A percentile compares a stretch with the other conserved stretches of the same genome.
These are phyloP conservation scores for Pseudozyma sp. DNA, from an alignment of 1,284 basidiomycete species.

Conservation along the genomic window DNA sequence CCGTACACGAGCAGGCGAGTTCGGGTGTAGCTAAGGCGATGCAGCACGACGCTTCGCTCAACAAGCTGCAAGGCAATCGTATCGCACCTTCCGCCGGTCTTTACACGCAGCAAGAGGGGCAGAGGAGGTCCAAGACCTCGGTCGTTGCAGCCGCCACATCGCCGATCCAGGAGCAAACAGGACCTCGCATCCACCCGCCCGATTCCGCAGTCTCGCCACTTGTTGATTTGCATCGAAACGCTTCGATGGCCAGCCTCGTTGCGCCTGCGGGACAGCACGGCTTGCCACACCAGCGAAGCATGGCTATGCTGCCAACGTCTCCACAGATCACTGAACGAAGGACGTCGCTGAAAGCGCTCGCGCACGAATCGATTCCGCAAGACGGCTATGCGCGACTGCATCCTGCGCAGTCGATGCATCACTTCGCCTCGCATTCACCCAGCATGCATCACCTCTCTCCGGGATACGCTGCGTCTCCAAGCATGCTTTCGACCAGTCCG, in stretches of 20 bases:
- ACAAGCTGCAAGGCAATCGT: constrained; percentile 24
- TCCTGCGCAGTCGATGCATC: constrained; percentile 25
- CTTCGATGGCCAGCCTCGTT: constrained; percentile 27
- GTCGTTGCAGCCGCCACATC: constrained; percentile 5
- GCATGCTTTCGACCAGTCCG: constrained; percentile 18
- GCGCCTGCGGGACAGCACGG: constrained; percentile 3
- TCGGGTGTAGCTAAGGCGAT: constrained; percentile 1
- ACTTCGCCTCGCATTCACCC: constrained; percentile 10
- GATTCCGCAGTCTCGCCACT: constrained; percentile 11
- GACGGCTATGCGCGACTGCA: neutral
- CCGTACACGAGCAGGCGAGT: constrained; percentile 6
- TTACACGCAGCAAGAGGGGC: constrained; percentile 23
- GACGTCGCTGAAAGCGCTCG: constrained; percentile 22
- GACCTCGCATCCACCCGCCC: constrained; percentile 9
- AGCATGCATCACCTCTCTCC: constrained; percentile 20
- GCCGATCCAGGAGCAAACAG: constrained; percentile 1
- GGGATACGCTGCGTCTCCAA: neutral
- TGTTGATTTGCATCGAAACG: constrained; percentile 21
- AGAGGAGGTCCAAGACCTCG: constrained; percentile 26
- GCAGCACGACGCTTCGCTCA: constrained; percentile 18
- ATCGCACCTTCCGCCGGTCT: constrained; percentile 13
- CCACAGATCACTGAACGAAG: constrained; percentile 30
- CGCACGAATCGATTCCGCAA: neutral
- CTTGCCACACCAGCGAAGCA: constrained; percentile 23
- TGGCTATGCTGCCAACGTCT: constrained; percentile 12